phyloP scores from a whole-genome alignment of 345 rosid species.

The Lumnitzera littorea region DNA sequence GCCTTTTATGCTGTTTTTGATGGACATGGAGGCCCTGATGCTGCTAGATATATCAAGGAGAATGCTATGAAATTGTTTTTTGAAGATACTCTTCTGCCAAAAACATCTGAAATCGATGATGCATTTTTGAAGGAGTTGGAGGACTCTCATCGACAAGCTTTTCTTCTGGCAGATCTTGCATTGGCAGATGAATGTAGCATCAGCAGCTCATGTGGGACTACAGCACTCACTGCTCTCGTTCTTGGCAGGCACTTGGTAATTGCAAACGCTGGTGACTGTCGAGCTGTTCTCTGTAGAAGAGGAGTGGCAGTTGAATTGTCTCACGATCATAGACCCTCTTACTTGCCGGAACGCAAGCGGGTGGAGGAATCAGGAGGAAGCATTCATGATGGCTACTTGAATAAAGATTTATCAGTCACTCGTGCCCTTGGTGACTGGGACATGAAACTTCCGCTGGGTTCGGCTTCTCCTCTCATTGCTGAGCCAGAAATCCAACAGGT shows the following conservation, averaged over 20 bases:
- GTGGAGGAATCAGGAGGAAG: slow-evolving; percentile 8
- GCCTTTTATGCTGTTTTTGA: slow-evolving; percentile 14
- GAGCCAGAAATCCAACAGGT: slow-evolving; percentile 6
- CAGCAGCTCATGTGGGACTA: slow-evolving; percentile 12
- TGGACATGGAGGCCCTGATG: slow-evolving; percentile 13
- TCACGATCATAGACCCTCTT: slow-evolving; percentile 11
- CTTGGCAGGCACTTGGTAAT: slow-evolving; percentile 7
- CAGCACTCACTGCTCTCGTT: slow-evolving; percentile 9
- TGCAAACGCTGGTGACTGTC: slow-evolving; percentile 11
- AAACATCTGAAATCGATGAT: slow-evolving; percentile 5
- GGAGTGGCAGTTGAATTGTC: slow-evolving; percentile 11
- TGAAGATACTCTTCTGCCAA: slow-evolving; percentile 5
- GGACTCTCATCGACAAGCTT: slow-evolving; percentile 7
- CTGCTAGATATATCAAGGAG: slow-evolving; percentile 2
- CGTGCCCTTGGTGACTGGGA: slow-evolving; percentile 16
- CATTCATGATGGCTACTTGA: slow-evolving; percentile 7
- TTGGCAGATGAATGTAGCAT: slow-evolving; percentile 5
- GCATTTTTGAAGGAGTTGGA: slow-evolving; percentile 2
- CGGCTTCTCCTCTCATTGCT: slow-evolving; percentile 7
- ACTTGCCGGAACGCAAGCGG: slow-evolving; percentile 5
- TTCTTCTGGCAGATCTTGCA: slow-evolving; percentile 8
- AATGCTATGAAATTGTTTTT: slow-evolving; percentile 9
- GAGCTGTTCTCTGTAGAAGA: slow-evolving; percentile 8
- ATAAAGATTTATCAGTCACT: slow-evolving; percentile 3
- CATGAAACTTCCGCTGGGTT: slow-evolving; percentile 8